Evolutionary conservation across 192 early-diverging fungal species (phyloP).

Genomic region (Dissophora ornata): DNA sequence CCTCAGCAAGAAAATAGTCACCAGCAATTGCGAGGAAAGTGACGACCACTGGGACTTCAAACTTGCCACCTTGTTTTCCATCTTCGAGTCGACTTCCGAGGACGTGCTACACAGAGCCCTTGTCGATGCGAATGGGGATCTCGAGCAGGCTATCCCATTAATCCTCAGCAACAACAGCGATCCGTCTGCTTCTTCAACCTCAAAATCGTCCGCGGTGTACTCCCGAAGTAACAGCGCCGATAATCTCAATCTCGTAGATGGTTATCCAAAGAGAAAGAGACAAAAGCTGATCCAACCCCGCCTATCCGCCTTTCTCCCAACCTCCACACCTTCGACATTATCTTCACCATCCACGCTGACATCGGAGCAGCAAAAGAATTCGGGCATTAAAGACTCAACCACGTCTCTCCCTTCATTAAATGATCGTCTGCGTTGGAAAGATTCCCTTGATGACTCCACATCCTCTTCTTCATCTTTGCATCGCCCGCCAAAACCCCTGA

Average conservation of each 20-base stretch:
- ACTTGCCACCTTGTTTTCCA: slow-evolving; percentile 43
- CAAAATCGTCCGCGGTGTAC: not conserved
- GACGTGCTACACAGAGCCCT: slow-evolving; percentile 21
- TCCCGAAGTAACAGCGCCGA: not conserved
- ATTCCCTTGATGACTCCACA: slow-evolving; percentile 3
- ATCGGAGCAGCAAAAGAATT: too few relatives aligned
- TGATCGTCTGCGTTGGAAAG: slow-evolving; percentile 47
- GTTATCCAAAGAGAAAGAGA: slow-evolving; percentile 9
- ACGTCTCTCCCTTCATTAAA: slow-evolving; percentile 29
- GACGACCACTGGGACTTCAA: slow-evolving; percentile 34
- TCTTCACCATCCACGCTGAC: not conserved
- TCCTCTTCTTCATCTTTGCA: not conserved
- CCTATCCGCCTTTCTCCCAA: slow-evolving; percentile 27
- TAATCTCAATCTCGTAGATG: not conserved
- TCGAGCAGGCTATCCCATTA: slow-evolving; percentile 41
- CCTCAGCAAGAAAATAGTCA: too few relatives aligned
- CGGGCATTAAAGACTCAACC: not conserved
- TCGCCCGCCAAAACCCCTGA: slow-evolving; percentile 27
- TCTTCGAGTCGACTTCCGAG: slow-evolving; percentile 38
- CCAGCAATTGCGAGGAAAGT: not conserved
- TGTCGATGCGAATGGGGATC: slow-evolving; percentile 17
- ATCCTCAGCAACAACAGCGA: slow-evolving; percentile 20
- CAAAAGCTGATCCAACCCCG: slow-evolving; percentile 43
- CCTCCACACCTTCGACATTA: not conserved
- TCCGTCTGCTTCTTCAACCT: not conserved